phyloP scores from a whole-genome alignment of 192 early-diverging fungal genomes.

The Lobulomyces angularis region DNA sequence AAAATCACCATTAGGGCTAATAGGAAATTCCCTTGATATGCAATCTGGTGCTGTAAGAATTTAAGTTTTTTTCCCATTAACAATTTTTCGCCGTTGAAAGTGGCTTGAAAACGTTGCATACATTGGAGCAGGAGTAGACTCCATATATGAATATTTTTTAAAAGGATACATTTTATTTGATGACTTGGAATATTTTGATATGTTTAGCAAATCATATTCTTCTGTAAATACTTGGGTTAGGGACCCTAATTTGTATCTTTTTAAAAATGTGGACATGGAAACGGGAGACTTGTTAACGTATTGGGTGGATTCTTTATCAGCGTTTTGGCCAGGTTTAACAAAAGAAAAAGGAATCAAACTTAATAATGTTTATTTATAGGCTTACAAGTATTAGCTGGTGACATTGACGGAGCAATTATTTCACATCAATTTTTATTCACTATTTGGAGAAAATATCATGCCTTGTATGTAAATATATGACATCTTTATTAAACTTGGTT shows the following conservation, averaged over 20 bases:
- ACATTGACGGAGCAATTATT: slow-evolving; percentile 70
- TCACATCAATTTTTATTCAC: slow-evolving; percentile 73
- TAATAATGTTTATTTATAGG: slow-evolving; percentile 1
- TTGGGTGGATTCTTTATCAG: slow-evolving; percentile 82
- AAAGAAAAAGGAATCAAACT: neutral
- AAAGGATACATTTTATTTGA: slow-evolving; percentile 85
- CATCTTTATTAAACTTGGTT: too few species aligned
- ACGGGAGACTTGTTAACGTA: slow-evolving; percentile 47
- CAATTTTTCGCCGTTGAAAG: slow-evolving; percentile 14
- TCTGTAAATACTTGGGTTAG: slow-evolving; percentile 50
- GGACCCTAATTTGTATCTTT: slow-evolving; percentile 65
- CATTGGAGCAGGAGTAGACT: slow-evolving; percentile 84
- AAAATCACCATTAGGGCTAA: slow-evolving; percentile 56
- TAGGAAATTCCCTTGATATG: slow-evolving; percentile 76
- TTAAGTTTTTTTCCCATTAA: slow-evolving; percentile 6
- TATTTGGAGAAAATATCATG: slow-evolving; percentile 74
- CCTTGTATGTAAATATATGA: too few species aligned
- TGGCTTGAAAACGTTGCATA: slow-evolving; percentile 64
- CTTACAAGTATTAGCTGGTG: slow-evolving; percentile 63
- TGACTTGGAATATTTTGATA: slow-evolving; percentile 56
- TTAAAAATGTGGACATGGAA: slow-evolving; percentile 75
- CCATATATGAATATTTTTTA: slow-evolving; percentile 78
- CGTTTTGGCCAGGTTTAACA: slow-evolving; percentile 70
- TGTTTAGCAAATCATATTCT: slow-evolving; percentile 64
- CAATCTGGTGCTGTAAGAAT: slow-evolving; percentile 25